These are phyloP conservation scores for Alisma plantagoaquatica DNA, from an alignment of 106 monocot species.

Conservation along the genomic window DNA sequence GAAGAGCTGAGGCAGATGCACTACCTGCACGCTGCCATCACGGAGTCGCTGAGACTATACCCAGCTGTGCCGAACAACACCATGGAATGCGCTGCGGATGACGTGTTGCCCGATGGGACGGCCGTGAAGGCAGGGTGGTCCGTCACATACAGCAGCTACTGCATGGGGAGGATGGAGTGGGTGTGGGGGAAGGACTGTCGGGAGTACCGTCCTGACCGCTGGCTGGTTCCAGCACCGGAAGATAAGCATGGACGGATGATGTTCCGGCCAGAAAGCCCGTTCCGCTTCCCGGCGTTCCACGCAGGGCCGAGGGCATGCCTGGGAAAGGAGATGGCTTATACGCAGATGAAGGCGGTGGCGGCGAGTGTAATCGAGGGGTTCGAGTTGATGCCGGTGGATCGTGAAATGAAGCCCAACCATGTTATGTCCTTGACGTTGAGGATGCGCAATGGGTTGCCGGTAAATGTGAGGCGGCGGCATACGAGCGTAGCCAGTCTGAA, in stretches of 20 bases:
- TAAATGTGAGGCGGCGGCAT: neutral
- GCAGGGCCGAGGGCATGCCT: constrained; percentile 59
- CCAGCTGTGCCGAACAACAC: constrained; percentile 78
- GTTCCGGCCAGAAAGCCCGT: constrained; percentile 44
- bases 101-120: constrained; percentile 50
- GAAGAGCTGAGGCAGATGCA: constrained; percentile 37
- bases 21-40: constrained; percentile 35
- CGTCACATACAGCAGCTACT: constrained; percentile 63
- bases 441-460: constrained; percentile 6
- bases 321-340: constrained; percentile 67
- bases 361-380: constrained; percentile 24
- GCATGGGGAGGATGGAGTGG: constrained; percentile 63
- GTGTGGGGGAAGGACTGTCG: constrained; percentile 39
- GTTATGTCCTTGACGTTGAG: constrained; percentile 5
- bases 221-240: constrained; percentile 16
- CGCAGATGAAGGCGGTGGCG: constrained; percentile 65
- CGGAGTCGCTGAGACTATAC: constrained; percentile 69
- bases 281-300: constrained; percentile 59
- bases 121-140: constrained; percentile 37
- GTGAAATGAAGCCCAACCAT: too few species aligned
- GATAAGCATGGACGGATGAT: constrained; percentile 5
- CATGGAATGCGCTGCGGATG: constrained; percentile 34
- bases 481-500: too few species aligned
- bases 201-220: constrained; percentile 33
- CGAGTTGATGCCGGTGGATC: constrained; percentile 6